Base-by-base conservation (phyloP, 2,329 filamentous ascomycete genomes). In the Magnaporthiopsis incrustans region DNA sequence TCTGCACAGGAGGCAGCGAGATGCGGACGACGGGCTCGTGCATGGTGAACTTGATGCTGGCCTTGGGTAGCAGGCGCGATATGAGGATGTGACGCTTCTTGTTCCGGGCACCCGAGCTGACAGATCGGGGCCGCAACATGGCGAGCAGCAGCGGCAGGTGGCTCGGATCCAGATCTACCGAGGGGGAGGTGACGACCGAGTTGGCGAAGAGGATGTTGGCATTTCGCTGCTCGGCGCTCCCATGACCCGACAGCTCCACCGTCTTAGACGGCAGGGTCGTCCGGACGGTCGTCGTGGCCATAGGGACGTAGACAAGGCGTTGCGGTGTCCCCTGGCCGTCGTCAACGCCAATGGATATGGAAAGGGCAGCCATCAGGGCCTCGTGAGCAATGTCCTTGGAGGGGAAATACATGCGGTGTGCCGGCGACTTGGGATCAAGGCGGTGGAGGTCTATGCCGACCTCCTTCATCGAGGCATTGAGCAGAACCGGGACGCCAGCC, bases 391-490 rank as follows among this genome's bases (percentile, higher is more conserved):
- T 88, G 73, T 97, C 95, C 67, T 92, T 89, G 27, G 89, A 87
- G 2, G 93, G 91, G 73, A 99, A 99, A 76, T 99, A 98, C 95
- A 98, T 99, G 67, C 95, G 88, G 80, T 99, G 95, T 0, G 94
- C 92, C 0, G 95, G 92, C 22, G 93, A 97, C 70, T 91, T 94
- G 57, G 91, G 89, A 73, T 99, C 94, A 64, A 99, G 83, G 27
- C 94, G 88, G 73, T 98, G 89, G 57, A 99, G 80, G 72, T 99
- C 95, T 72, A 99, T 85, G 66, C 94, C 94, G 57, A 99, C 87
- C 74, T 99, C 96, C 74, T 99, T 98, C 85, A 97, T 96, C 8
- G 94, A 92, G 59, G 93, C 84, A 71, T 94, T 97, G 66, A 97
- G 81, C 66, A 90, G 86, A 10, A 97, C 83, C 4, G 91, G 88